Conservation (phyloP, 1,284 basidiomycete genomes). For the Ustilago curta region DNA sequence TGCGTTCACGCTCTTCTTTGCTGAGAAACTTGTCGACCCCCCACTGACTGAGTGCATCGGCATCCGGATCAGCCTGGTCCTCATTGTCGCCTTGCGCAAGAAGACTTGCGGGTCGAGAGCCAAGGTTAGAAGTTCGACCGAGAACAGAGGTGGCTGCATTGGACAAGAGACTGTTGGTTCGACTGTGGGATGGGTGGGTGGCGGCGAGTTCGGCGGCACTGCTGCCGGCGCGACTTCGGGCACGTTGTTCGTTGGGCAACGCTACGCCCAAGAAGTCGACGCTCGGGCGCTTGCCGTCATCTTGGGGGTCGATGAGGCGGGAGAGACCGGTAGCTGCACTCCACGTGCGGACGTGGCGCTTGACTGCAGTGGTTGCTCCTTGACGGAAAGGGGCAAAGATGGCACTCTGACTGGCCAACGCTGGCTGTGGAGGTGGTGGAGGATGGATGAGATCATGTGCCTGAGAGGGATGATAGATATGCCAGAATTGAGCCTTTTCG, state of each 20-base stretch:
- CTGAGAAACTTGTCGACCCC: constrained; percentile 64
- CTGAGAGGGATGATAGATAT: constrained; percentile 42
- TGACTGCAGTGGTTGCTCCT: constrained; percentile 25
- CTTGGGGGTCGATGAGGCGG: constrained; percentile 28
- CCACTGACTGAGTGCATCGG: constrained; percentile 54
- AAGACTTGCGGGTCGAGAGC: constrained; percentile 29
- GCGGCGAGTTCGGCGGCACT: constrained; percentile 22
- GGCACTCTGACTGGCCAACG: constrained; percentile 59
- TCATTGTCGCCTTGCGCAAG: constrained; percentile 11
- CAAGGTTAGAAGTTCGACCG: constrained; percentile 35
- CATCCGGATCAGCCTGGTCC: constrained; percentile 25
- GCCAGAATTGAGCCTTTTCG: constrained; percentile 48
- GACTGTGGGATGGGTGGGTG: constrained; percentile 21
- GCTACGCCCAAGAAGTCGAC: constrained; percentile 62
- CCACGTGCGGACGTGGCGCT: constrained; percentile 49
- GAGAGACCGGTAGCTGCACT: constrained; percentile 50
- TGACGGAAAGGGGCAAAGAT: constrained; percentile 62
- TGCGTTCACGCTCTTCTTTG: constrained; percentile 48
- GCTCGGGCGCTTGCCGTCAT: constrained; percentile 47
- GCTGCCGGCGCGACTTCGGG: constrained; percentile 48
- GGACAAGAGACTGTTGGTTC: constrained; percentile 43
- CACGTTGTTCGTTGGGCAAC: constrained; percentile 51
- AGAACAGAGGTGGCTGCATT: constrained; percentile 28
- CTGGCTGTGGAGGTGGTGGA: constrained; percentile 53
- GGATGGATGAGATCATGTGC: constrained; percentile 28